Conservation (phyloP, 2,329 filamentous ascomycete species). For the Colletotrichum sp. region DNA sequence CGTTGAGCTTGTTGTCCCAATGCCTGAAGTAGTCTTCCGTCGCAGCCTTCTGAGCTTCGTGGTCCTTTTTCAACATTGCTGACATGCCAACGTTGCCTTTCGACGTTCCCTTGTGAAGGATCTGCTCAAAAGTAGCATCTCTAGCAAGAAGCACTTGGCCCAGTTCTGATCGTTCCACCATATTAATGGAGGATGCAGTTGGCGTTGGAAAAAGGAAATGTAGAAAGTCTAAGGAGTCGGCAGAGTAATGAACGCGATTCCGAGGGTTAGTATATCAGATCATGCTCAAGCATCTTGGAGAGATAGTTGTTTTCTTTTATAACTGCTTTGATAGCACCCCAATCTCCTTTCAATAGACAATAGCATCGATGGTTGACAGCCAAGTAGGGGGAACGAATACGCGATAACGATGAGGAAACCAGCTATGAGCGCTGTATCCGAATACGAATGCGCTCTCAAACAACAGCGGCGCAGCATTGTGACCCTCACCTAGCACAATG, state of each 20-base stretch:
- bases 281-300: neutral
- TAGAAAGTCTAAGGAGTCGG: neutral
- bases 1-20: slow-evolving; percentile 81
- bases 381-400: neutral
- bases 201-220: neutral
- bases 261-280: neutral
- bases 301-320: neutral
- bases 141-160: slow-evolving; percentile 1
- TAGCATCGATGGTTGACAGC: neutral
- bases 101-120: slow-evolving; percentile 70
- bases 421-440: neutral
- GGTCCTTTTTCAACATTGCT: slow-evolving; percentile 86
- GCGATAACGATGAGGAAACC: neutral
- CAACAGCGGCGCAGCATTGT: neutral
- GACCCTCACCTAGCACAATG: no score
- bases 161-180: neutral
- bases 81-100: slow-evolving; percentile 67
- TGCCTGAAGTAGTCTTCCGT: slow-evolving; percentile 96
- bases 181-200: neutral
- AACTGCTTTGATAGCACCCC: neutral
- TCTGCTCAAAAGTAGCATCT: slow-evolving; percentile 81
- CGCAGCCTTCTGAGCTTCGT: slow-evolving; percentile 75
- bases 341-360: neutral
- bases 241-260: neutral
- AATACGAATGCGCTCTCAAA: slow-evolving; percentile 10